Base-by-base conservation (phyloP, 768 basidiomycete species). In the Agrocybe praecox region DNA sequence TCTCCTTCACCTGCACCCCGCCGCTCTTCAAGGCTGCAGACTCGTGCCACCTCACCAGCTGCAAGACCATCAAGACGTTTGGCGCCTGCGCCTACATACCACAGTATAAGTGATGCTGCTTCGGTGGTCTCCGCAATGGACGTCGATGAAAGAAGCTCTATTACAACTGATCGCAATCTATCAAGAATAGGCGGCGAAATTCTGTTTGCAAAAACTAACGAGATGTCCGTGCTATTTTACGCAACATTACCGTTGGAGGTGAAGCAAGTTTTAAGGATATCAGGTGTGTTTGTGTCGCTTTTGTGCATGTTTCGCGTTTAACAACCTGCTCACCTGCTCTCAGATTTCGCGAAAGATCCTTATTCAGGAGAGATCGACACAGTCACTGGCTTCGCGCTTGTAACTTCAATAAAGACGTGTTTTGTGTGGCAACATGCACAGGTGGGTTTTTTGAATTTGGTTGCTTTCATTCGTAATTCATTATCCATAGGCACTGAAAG, bases 351-450 rank as follows among this genome's bases (percentile, higher is more conserved):
- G 61, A 74, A 78, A 49, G 87, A 89, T 55, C 76, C 80, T 12
- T 91, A 87, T 57, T 81, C 84, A 3, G 91, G 90, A 46, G 83
- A 81, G 47, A 84, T 92, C 19, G 90, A 93, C 65, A 81, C 83
- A 5, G 53, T 77, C 47, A 90, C 90, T 9, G 89, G 89, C 7
- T 92, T 89, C 66, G 84, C 90, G 11, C 80, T 92, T 36, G 82
- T 91, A 21, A 82, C 84, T 17, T 91, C 90, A 22, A 72, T 76
- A 7, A 82, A 83, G 64, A 90, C 88, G 9, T 92, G 89, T 68
- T 92, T 90, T 70, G 87, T 92, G 46, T 93, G 90, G 90, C 88
- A 90, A 58, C 88, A 92, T 73, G 81, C 86, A 43, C 86, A 89
- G 71, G 87, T 83, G 59, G 53, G 73, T 66, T 36, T 22, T 34